Base-by-base conservation (phyloP, 129 eudicot genomes). In the Arctium lappa region DNA sequence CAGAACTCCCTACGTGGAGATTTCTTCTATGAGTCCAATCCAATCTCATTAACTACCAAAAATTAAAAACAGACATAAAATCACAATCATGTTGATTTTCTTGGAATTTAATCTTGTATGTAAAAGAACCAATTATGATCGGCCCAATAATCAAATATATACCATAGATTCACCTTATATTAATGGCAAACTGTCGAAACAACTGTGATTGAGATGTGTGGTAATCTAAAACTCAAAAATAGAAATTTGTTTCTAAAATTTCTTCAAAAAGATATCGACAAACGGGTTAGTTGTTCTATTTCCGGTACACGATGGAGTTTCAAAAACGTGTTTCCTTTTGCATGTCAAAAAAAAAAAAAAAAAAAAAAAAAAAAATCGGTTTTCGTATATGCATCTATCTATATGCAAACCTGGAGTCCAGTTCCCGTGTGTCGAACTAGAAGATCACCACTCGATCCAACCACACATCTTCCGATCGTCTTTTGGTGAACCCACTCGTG, bases 361-460 rank as follows among this genome's bases (percentile, higher is more conserved):
- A n/a, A n/a, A n/a, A n/a, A n/a, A n/a, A n/a, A n/a, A n/a, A n/a
- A n/a, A n/a, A n/a, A n/a, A n/a, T n/a, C 68, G 1, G 0, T 60
- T n/a, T 60, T 5, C 9, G 1, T 60, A 16, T 60, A 60, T 60
- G 68, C 68, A 60, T 60, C 68, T 60, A 60, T 60, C 29, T 16
- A 60, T n/a, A 60, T 60, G 68, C 68, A 60, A 60, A 16, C 68
- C 9, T 60, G 1, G 8, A 60, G 68, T 60, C n/a, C 68, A 60
- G 68, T 60, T 60, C 68, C 27, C 65, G 65, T 56, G 65, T 56
- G 65, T 15, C 29, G 68, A n/a, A 60, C 8, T 16, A 60, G 34
- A 48, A 42, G 29, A 81, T 85, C 85, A 85, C 75, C 82, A 77
- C 63, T 85, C 83, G 48, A 86, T 86, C 86, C 89, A 86, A 73